Base-by-base conservation (phyloP, 2,329 filamentous ascomycete species). In the Samsoniella hepiali region DNA sequence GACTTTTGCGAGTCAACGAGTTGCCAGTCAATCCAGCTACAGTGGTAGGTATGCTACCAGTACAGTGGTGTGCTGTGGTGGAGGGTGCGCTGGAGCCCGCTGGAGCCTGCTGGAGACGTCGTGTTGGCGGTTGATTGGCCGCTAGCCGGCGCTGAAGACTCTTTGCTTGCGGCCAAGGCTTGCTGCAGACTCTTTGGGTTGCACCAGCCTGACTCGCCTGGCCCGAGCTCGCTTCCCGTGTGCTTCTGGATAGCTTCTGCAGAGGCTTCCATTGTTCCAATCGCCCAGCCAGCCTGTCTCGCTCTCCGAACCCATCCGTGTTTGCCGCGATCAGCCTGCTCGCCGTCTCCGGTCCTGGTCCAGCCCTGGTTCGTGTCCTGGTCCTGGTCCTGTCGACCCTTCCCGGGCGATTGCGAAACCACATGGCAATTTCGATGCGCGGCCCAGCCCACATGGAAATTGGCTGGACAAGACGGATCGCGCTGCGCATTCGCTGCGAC, bases 201-300 rank as follows among this genome's bases (percentile, higher is more conserved):
- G n/a, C 34, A 22, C 22, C 11, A 34, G 53, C 31, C 47, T 49
- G 42, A 58, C 32, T 44, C 34, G 34, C 56, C 22, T 55, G 59
- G 59, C 38, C 59, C 40, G 34, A 56, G 51, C 59, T 62, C 47
- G 11, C 59, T 62, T 56, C 59, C 42, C 27, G 29, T 38, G 13
- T 40, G 50, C 59, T 62, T 62, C 59, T 60, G 57, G 57, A 44
- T 40, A 40, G 44, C 57, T 59, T 59, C 40, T 51, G 57, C 57
- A 31, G 29, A 59, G 36, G 57, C 57, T 51, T 59, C 55, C 31
- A 58, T 58, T 58, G 31, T 50, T 32, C 47, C 11, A 55, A 29
- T 40, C 22, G 51, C 22, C 32, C 32, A 38, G n/a, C 44, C 22
- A 47, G 45, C 45, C 45, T 29, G 45, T 31, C 45, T 49, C 10